Evolutionary conservation across 345 rosid genomes (phyloP).

Genomic region (Syzygium aqueum): DNA sequence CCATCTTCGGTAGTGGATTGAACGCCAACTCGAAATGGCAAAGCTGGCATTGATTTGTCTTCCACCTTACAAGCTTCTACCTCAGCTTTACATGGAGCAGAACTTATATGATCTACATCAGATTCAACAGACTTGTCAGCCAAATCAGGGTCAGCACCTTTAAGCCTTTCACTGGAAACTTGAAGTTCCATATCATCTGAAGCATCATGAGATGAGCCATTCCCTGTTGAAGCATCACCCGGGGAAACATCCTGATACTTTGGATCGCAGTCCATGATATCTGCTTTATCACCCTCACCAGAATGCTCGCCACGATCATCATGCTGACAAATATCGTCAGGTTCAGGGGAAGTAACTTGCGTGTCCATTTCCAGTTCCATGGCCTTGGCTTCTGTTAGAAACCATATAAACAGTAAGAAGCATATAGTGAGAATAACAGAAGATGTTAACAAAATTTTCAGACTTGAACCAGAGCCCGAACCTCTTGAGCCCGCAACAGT

Average conservation of each 20-base stretch:
- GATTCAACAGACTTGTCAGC: slow-evolving; percentile 3
- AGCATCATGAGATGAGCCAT: not conserved
- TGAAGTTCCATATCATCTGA: not conserved
- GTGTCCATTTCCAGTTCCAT: not conserved
- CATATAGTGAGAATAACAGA: not conserved
- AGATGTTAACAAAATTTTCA: not conserved
- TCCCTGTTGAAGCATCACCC: not conserved
- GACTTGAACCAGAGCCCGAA: slow-evolving; percentile 17
- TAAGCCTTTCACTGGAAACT: not conserved
- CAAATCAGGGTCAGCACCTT: not conserved
- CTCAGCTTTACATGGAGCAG: not conserved
- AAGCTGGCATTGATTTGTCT: not conserved
- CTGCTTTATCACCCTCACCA: slow-evolving; percentile 14
- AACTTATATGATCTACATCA: not conserved
- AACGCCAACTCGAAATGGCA: not conserved
- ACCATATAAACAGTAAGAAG: not conserved
- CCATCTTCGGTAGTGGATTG: not conserved
- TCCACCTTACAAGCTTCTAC: not conserved
- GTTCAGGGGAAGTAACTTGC: not conserved
- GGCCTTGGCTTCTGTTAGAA: not conserved
- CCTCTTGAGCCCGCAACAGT: slow-evolving; percentile 13
- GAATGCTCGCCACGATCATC: not conserved
- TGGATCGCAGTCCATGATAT: slow-evolving; percentile 15
- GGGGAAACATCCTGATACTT: not conserved
- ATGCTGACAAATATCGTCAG: not conserved